phyloP scores from a whole-genome alignment of 495 filamentous ascomycete species.

The Podospora pseudopauciseta region DNA sequence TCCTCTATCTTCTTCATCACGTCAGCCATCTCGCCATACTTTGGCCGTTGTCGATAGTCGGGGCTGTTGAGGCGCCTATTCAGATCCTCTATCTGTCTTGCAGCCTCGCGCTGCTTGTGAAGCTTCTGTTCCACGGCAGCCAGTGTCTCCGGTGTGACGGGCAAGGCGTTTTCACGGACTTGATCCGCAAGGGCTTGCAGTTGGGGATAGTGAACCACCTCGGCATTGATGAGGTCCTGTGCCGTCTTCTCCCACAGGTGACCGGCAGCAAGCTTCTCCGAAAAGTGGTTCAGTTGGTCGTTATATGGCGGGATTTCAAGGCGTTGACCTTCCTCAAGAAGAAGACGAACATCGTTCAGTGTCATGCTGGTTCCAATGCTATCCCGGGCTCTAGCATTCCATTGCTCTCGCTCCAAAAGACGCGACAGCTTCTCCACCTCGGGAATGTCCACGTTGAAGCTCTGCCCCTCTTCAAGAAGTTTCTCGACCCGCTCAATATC shows the following conservation, averaged over 20 bases:
- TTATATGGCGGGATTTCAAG: conserved; percentile 74
- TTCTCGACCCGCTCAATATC: conserved; percentile 77
- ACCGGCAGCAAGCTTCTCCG: conserved; percentile 69
- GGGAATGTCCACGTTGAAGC: conserved; percentile 91
- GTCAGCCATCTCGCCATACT: conserved; percentile 85
- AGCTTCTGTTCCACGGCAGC: conserved; percentile 85
- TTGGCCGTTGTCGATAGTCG: conserved; percentile 75
- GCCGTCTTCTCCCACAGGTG: conserved; percentile 91
- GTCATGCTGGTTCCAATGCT: conserved; percentile 59
- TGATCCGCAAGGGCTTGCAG: conserved; percentile 83
- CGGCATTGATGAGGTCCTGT: conserved; percentile 85
- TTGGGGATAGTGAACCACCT: conserved; percentile 87
- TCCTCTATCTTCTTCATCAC: conserved; percentile 82
- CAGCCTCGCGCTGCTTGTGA: conserved; percentile 92
- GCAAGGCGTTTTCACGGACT: conserved; percentile 66
- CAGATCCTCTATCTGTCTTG: conserved; percentile 76
- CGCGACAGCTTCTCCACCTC: conserved; percentile 83
- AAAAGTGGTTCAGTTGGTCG: conserved; percentile 69
- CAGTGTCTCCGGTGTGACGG: conserved; percentile 77
- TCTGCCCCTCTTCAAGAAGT: conserved; percentile 78
- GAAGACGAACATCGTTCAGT: conserved; percentile 70
- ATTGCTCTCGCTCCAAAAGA: conserved; percentile 79
- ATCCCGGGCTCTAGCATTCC: conserved; percentile 74
- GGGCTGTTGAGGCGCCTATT: conserved; percentile 71
- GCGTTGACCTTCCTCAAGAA: conserved; percentile 71